Percentiles rank a stretch among this genome's conserved stretches.
These are phyloP conservation scores for Warburgia ugandensis DNA, from an alignment of 164 flowering plant species.

Conservation along the genomic window DNA sequence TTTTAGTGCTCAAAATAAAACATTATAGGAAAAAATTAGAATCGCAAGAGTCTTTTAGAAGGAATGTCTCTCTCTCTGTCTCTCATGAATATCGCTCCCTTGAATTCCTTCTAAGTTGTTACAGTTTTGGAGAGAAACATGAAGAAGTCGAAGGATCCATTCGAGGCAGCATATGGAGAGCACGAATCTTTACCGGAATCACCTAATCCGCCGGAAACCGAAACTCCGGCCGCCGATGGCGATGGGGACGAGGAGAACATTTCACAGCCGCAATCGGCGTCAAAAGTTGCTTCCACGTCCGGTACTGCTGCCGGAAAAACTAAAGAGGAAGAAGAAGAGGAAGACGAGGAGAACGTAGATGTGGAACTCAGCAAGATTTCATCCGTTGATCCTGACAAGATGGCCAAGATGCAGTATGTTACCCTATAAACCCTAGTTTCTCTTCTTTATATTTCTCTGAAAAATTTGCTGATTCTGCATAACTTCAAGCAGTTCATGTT, in stretches of 20 bases:
- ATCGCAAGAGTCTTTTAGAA: no score
- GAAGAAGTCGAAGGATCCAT: slow-evolving; percentile 79
- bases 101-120: no score
- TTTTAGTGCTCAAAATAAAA: no score
- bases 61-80: no score
- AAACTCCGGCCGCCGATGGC: slow-evolving; percentile 12
- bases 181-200: slow-evolving; percentile 67
- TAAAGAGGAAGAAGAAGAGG: slow-evolving; percentile 87
- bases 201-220: slow-evolving; percentile 32
- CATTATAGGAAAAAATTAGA: no score
- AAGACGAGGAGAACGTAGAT: slow-evolving; percentile 93
- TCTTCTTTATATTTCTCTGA: neutral
- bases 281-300: slow-evolving; percentile 2
- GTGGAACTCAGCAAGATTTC: slow-evolving; percentile 65
- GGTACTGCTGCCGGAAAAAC: slow-evolving; percentile 23
- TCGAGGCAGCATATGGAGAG: slow-evolving; percentile 66
- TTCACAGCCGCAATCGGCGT: slow-evolving; percentile 15
- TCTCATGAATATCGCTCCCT: no score
- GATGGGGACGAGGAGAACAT: slow-evolving; percentile 21
- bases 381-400: slow-evolving; percentile 69
- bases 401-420: slow-evolving; percentile 88
- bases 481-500: neutral
- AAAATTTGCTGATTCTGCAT: neutral
- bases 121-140: slow-evolving; percentile 19
- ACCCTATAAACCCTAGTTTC: neutral